Evolutionary conservation across 2,329 filamentous ascomycete genomes (phyloP).

Genomic region (Anthostomella pinea): DNA sequence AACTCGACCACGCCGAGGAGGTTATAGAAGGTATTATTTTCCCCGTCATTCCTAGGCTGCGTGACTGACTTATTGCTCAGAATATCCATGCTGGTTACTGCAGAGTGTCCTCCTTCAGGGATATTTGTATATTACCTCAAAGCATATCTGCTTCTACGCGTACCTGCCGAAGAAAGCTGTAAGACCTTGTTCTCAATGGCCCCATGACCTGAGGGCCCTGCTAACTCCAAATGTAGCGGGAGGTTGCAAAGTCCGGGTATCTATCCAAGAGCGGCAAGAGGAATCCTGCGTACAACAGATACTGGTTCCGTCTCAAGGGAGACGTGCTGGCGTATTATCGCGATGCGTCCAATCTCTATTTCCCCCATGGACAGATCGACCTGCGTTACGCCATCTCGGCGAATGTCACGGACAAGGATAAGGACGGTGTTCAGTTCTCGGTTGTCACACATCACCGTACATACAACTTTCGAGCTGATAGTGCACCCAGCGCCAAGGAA

Average conservation of each 20-base stretch:
- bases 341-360: slow-evolving; percentile 82
- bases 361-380: slow-evolving; percentile 88
- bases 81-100: slow-evolving; percentile 91
- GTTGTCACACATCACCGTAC: slow-evolving; percentile 79
- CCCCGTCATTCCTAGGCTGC: neutral
- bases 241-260: slow-evolving; percentile 81
- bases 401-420: slow-evolving; percentile 71
- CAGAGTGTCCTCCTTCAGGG: slow-evolving; percentile 91
- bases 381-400: slow-evolving; percentile 88
- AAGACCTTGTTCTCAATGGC: slow-evolving; percentile 38
- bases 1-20: slow-evolving; percentile 76
- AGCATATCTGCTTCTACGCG: slow-evolving; percentile 95
- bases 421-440: slow-evolving; percentile 73
- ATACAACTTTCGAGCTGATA: slow-evolving; percentile 88
- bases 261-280: slow-evolving; percentile 84
- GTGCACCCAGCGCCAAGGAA: slow-evolving; percentile 81
- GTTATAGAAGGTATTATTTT: slow-evolving; percentile 66
- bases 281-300: slow-evolving; percentile 82
- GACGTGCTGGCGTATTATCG: slow-evolving; percentile 89
- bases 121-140: slow-evolving; percentile 91
- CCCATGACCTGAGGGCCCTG: neutral
- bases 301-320: slow-evolving; percentile 91
- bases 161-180: slow-evolving; percentile 92
- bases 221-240: slow-evolving; percentile 48
- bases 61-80: slow-evolving; percentile 39